These are phyloP conservation scores for Urochloa ruziziensis DNA, from an alignment of 176 grass and related monocot genomes.

Conservation along the genomic window DNA sequence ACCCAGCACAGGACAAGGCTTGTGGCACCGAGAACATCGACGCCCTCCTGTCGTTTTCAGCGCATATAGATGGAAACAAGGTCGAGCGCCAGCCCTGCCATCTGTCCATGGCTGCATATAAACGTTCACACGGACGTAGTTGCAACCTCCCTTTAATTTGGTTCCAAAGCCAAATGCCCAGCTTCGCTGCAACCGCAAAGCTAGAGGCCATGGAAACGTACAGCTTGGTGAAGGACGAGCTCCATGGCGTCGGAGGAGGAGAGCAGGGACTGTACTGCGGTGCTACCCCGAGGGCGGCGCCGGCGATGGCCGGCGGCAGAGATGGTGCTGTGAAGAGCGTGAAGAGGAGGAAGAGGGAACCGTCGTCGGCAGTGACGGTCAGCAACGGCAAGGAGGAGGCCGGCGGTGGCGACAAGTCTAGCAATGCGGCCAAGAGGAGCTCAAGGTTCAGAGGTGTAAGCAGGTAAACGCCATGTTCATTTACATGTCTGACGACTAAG, in stretches of 20 bases:
- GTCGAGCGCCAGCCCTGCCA: conserved; percentile 19
- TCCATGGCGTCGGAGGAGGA: conserved; percentile 3
- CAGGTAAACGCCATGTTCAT: conserved; percentile 32
- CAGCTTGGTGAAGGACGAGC: conserved; percentile 43
- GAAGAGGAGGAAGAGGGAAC: conserved; percentile 51
- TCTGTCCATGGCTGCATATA: conserved; percentile 24
- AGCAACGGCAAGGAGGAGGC: background rate
- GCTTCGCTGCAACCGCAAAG: background rate
- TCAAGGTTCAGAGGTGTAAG: conserved; percentile 74
- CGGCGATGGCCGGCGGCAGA: background rate
- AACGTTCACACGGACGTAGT: conserved; percentile 35
- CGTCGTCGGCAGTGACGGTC: background rate
- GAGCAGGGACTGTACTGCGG: background rate
- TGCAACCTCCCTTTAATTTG: conserved; percentile 18
- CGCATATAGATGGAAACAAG: conserved; percentile 53
- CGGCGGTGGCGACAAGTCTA: conserved; percentile 17
- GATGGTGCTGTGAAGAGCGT: background rate
- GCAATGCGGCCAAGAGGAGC: conserved; percentile 53
- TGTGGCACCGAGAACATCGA: conserved; percentile 43
- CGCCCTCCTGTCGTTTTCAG: conserved; percentile 49
- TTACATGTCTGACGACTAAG: background rate
- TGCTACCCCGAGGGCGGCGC: background rate
- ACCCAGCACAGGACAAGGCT: conserved; percentile 13
- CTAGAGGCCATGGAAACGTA: conserved; percentile 25
- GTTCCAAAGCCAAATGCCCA: background rate